Conservation (phyloP, 192 early-diverging fungal genomes). For the Rhizophagus prolifer region DNA sequence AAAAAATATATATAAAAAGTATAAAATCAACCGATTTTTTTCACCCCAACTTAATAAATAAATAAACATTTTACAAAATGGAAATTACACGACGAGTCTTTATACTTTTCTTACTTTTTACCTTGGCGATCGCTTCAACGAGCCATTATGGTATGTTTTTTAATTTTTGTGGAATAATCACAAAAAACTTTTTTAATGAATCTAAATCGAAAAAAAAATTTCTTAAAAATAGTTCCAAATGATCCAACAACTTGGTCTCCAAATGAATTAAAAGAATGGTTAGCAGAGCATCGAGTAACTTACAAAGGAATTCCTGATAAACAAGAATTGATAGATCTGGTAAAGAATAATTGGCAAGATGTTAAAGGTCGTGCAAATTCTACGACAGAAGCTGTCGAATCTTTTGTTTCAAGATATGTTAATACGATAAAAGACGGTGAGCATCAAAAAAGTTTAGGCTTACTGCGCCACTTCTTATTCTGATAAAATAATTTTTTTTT, state of each 20-base stretch:
- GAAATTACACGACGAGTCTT: too few relatives aligned
- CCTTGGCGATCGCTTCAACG: too few relatives aligned
- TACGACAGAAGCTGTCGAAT: background rate
- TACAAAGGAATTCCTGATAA: conserved; percentile 25
- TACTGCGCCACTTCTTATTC: background rate
- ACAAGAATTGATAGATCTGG: conserved; percentile 8
- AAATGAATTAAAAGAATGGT: conserved; percentile 26
- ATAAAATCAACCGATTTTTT: too few relatives aligned
- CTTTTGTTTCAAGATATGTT: background rate
- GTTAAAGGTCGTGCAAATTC: background rate
- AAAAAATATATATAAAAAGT: too few relatives aligned
- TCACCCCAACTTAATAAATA: too few relatives aligned
- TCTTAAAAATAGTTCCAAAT: background rate
- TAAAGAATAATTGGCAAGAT: background rate
- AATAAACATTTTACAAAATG: too few relatives aligned
- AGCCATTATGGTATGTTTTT: too few relatives aligned
- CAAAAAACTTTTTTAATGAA: too few relatives aligned
- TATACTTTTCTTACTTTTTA: too few relatives aligned
- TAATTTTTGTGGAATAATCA: too few relatives aligned
- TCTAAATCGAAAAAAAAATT: too few relatives aligned
- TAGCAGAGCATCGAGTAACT: background rate
- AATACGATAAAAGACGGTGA: conserved; percentile 5
- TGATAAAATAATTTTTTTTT: background rate
- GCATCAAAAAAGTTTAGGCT: background rate
- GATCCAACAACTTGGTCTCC: conserved; percentile 16